Evolutionary conservation across 2,329 filamentous ascomycete species (phyloP), one percentile per base, ranked within the genome.

Genomic region (Sporothrix schenckii): DNA sequence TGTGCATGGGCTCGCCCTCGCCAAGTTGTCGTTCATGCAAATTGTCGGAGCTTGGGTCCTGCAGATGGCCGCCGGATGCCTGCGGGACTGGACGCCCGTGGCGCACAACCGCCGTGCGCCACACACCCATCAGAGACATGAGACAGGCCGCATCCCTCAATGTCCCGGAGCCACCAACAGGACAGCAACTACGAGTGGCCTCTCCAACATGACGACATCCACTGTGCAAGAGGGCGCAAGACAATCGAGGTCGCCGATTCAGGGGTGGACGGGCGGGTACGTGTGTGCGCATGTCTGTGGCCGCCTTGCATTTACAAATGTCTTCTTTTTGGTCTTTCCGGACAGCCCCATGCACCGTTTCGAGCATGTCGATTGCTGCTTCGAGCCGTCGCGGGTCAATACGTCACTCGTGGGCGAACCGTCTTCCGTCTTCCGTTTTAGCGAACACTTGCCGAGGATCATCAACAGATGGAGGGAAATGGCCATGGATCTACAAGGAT

Each of bases 141-240:
- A 6, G 39, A n/a, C 34, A 19, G 7, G 16, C 9, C 21, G 52
- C 34, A 13, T 34, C 10, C 56, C 56, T 6, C 34, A 3, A 9
- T 44, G 21, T 11, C 4, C n/a, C 6, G 34, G 1, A 10, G 34
- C 39, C 56, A 5, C 34, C 56, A 63, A 63, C 58, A 9, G 11
- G n/a, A 63, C 21, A 39, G 39, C 34, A 34, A 39, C 27, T n/a
- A 27, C 7, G 10, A 47, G 11, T 30, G 16, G 27, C 30, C 16
- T 30, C 39, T 7, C 34, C 21, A 63, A 10, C 34, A 16, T 19
- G 6, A 21, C 41, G 13, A 6, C 58, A 63, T 2, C 58, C 58
- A 47, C 58, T 47, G 27, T 39, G 14, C 58, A 63, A 47, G 58
- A 47, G 58, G 30, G 39, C 58, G 39, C 58, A 44, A 47, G 58